Evolutionary conservation across 345 rosid species (phyloP), one percentile per base, ranked within the genome.

Genomic region (Sisymbrium altissimum): DNA sequence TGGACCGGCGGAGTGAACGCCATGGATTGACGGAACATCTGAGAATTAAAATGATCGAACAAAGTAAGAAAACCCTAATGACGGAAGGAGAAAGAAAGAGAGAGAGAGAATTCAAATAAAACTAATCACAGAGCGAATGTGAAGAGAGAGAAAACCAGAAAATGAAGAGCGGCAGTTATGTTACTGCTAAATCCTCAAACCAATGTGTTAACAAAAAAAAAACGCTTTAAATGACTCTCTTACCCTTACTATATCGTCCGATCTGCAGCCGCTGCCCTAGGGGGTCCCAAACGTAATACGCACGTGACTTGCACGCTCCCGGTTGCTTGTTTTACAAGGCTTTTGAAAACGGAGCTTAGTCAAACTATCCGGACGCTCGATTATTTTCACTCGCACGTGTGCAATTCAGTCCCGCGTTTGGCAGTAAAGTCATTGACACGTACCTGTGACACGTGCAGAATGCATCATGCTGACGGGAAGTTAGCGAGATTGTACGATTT

Each of bases 161-260:
- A 39, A 68, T 41, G 52, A 11, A 39, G 76, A 65, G 68, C 80
- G 72, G 72, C 80, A 71, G 80, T 77, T 71, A 71, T 71, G 72
- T 77, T 69, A 69, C 14, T 61, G 45, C 71, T 46, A 39, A 68
- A 61, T 21, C 71, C 25, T 35, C 46, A 64, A 23, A 69, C 70
- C 58, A 63, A 53, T 53, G 59, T 35, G 73, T 5, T 55, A 57
- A 36, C 53, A 25, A 52, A 52, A 57, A 48, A 54, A 57, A 49
- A 55, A 6, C 1, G 3, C 0, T 0, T 0, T 4, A 15, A 71
- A 57, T 58, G 80, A 40, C 80, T 0, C 6, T 7, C 15, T 6
- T 77, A 32, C 49, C 80, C 80, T 71, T 7, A 0, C 0, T 11
- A 0, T 5, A 32, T 32, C 63, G 14, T 32, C 14, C 4, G 13